Evolutionary conservation across 345 rosid genomes (phyloP).

Genomic region (Linum usitatissimum): DNA sequence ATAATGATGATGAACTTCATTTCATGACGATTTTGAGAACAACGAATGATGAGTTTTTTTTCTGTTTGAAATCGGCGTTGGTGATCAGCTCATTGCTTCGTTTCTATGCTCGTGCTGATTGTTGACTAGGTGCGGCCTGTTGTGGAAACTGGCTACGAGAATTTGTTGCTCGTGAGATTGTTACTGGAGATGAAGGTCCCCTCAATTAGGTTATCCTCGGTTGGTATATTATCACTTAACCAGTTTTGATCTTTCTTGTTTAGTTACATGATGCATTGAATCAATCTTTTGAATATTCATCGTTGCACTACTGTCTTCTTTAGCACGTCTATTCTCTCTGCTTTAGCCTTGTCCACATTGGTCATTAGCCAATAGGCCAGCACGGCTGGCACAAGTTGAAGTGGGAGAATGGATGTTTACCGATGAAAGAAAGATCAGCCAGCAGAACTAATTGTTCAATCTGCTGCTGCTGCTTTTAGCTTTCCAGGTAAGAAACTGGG

Average conservation of each 20-base stretch:
- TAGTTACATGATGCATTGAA: background rate
- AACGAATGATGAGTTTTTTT: background rate
- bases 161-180: constrained; percentile 63
- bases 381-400: too few relatives aligned
- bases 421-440: too few relatives aligned
- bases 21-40: too few relatives aligned
- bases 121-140: constrained; percentile 79
- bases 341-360: background rate
- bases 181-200: constrained; percentile 63
- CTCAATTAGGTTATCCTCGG: constrained; percentile 63
- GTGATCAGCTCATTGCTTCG: background rate
- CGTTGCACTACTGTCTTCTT: too few relatives aligned
- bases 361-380: too few relatives aligned
- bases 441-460: too few relatives aligned
- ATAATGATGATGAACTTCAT: too few relatives aligned
- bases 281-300: background rate
- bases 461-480: too few relatives aligned
- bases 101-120: background rate
- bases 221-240: constrained; percentile 23
- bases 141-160: constrained; percentile 92
- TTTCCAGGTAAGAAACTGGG: background rate
- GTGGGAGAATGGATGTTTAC: too few relatives aligned
- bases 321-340: background rate
- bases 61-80: too few relatives aligned
- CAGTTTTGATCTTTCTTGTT: background rate